phyloP scores from a whole-genome alignment of 1,284 basidiomycete genomes.

The Leucoagaricus sp. region DNA sequence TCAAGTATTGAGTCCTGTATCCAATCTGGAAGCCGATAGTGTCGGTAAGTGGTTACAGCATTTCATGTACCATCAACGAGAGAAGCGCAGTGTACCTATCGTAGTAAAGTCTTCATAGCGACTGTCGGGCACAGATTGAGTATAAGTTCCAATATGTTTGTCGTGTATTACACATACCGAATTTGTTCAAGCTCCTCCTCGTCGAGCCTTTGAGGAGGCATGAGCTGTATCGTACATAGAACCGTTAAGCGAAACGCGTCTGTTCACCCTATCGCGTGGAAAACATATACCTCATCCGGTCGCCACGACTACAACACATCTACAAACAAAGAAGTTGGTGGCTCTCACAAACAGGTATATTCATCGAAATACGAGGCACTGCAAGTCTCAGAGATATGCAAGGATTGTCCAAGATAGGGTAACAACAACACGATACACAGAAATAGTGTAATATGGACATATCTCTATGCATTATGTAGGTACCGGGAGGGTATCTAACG shows the following conservation, averaged over 20 bases:
- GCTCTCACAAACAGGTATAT: background rate
- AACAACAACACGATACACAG: conserved; percentile 5
- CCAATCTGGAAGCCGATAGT: conserved; percentile 67
- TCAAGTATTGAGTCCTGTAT: conserved; percentile 93
- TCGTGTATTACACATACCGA: conserved; percentile 29
- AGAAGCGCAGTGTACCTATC: conserved; percentile 42
- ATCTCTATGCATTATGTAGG: conserved; percentile 6
- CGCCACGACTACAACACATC: background rate
- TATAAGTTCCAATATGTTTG: background rate
- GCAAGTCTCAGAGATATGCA: background rate
- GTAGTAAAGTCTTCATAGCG: conserved; percentile 85
- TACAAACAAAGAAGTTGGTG: background rate
- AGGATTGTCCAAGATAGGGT: conserved; percentile 12
- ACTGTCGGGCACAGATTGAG: conserved; percentile 35
- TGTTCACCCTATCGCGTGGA: conserved; percentile 3
- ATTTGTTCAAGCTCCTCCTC: conserved; percentile 50
- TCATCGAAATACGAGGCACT: background rate
- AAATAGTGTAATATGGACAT: conserved; percentile 1
- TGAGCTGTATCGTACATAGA: conserved; percentile 18
- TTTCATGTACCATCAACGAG: background rate
- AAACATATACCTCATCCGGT: conserved; percentile 1
- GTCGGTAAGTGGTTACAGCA: background rate
- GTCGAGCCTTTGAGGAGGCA: conserved; percentile 40
- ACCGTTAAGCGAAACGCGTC: conserved; percentile 5
- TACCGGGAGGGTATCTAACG: conserved; percentile 14